These are phyloP conservation scores for Ceratocystis variospora DNA, from an alignment of 2,329 filamentous ascomycete genomes.

Conservation along the genomic window DNA sequence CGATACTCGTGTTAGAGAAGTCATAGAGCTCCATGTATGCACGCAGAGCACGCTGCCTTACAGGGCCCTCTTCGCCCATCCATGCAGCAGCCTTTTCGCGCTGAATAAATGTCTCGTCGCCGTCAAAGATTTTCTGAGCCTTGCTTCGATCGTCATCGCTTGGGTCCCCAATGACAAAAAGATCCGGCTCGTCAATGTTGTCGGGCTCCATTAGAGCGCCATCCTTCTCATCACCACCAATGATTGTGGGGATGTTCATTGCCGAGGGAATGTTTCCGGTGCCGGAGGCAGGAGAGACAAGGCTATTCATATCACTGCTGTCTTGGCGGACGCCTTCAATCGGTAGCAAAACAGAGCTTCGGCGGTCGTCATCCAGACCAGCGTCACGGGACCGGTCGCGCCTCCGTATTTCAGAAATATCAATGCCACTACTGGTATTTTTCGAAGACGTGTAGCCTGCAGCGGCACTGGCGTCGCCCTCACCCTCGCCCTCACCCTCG, in stretches of 20 bases:
- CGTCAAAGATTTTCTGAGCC: conserved; percentile 71
- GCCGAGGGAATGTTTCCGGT: conserved; percentile 25
- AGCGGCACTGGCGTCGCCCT: conserved; percentile 16
- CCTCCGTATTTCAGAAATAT: conserved; percentile 1
- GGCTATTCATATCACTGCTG: conserved; percentile 28
- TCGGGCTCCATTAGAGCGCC: conserved; percentile 27
- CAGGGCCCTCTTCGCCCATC: conserved; percentile 62
- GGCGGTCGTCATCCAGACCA: conserved; percentile 26
- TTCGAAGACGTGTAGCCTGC: neutral
- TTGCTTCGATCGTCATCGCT: conserved; percentile 60
- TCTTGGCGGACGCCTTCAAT: conserved; percentile 30
- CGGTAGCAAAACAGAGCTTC: conserved; percentile 31
- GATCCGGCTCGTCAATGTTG: conserved; percentile 42
- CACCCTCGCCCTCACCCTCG: conserved; percentile 36
- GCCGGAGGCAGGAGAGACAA: conserved; percentile 27
- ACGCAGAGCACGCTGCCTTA: conserved; percentile 43
- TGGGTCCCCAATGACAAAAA: conserved; percentile 42
- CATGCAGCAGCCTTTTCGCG: conserved; percentile 73
- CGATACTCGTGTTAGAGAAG: conserved; percentile 66
- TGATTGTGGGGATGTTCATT: conserved; percentile 27
- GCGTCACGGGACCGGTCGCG: neutral
- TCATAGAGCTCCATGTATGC: conserved; percentile 93
- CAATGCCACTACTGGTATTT: conserved; percentile 1
- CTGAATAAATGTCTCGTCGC: conserved; percentile 65
- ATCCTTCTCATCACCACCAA: conserved; percentile 30